A percentile compares a stretch with the other conserved stretches of the same genome.
Conservation (phyloP, 306 rosid species). For the Argentina anserina region DNA sequence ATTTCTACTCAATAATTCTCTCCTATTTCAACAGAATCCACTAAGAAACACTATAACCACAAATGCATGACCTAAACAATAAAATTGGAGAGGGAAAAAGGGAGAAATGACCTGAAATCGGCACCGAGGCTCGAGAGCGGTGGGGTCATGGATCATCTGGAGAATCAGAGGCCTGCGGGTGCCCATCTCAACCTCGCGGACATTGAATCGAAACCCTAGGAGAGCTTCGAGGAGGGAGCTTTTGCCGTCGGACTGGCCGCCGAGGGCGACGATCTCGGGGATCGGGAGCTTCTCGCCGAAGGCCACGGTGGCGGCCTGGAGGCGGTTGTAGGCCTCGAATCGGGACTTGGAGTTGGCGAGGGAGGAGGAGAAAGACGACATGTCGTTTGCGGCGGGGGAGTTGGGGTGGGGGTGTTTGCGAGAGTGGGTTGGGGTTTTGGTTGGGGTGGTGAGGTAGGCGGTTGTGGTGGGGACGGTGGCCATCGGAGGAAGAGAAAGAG, state of each 20-base stretch:
- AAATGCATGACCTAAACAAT: not conserved
- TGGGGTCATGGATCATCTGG: conserved; percentile 89
- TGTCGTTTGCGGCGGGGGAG: conserved; percentile 18
- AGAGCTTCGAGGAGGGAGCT: conserved; percentile 89
- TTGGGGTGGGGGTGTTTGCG: conserved; percentile 23
- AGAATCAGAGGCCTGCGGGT: conserved; percentile 91
- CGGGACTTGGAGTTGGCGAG: conserved; percentile 45
- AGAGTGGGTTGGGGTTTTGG: conserved; percentile 57
- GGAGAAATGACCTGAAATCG: conserved; percentile 63
- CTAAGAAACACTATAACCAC: not conserved
- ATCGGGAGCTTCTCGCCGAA: conserved; percentile 90
- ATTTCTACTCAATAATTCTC: not conserved
- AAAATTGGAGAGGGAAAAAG: not conserved
- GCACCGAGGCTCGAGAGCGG: conserved; percentile 84
- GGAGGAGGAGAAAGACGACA: conserved; percentile 32
- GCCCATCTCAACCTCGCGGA: conserved; percentile 97
- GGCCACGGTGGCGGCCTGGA: conserved; percentile 86
- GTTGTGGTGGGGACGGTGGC: conserved; percentile 33
- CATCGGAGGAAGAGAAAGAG: conserved; percentile 28
- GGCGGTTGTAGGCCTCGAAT: conserved; percentile 90
- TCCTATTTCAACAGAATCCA: not conserved
- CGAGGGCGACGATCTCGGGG: conserved; percentile 88
- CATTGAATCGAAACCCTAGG: conserved; percentile 86
- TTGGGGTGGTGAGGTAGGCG: conserved; percentile 38
- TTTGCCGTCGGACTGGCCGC: conserved; percentile 91